phyloP scores from a whole-genome alignment of 768 basidiomycete genomes.

The Podaxis carcinomalis region DNA sequence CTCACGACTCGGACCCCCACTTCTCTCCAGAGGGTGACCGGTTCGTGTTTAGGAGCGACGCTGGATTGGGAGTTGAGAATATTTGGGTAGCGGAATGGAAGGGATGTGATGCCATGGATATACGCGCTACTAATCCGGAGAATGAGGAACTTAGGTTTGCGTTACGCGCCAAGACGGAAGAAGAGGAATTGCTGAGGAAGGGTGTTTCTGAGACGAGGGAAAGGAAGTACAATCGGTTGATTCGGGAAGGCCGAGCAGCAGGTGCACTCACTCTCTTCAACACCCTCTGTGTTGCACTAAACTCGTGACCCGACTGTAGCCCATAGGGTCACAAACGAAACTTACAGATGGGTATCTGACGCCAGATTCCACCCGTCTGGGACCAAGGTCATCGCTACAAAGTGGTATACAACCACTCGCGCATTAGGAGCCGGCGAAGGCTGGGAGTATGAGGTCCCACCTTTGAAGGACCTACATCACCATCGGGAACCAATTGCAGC shows the following conservation, averaged over 20 bases:
- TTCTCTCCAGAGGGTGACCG: conserved; percentile 66
- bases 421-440: conserved; percentile 71
- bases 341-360: conserved; percentile 67
- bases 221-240: conserved; percentile 43
- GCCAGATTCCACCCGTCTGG: conserved; percentile 70
- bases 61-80: conserved; percentile 68
- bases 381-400: conserved; percentile 61
- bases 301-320: conserved; percentile 19
- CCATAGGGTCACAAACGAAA: conserved; percentile 65
- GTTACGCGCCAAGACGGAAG: conserved; percentile 30
- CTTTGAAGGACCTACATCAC: conserved; percentile 24
- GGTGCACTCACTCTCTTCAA: conserved; percentile 28
- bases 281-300: background rate
- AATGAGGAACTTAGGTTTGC: conserved; percentile 30
- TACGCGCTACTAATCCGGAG: conserved; percentile 30
- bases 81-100: conserved; percentile 69
- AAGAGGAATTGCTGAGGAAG: conserved; percentile 41
- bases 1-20: conserved; percentile 67
- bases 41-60: conserved; percentile 70
- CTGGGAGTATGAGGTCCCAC: conserved; percentile 61
- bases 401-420: conserved; percentile 67
- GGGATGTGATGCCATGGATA: conserved; percentile 59
- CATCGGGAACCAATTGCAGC: conserved; percentile 24
- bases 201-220: conserved; percentile 49
- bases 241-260: conserved; percentile 51